Evolutionary conservation across 2,329 filamentous ascomycete species (phyloP), one percentile per base, ranked within the genome.

Genomic region (Plectosphaerella cucumerina): DNA sequence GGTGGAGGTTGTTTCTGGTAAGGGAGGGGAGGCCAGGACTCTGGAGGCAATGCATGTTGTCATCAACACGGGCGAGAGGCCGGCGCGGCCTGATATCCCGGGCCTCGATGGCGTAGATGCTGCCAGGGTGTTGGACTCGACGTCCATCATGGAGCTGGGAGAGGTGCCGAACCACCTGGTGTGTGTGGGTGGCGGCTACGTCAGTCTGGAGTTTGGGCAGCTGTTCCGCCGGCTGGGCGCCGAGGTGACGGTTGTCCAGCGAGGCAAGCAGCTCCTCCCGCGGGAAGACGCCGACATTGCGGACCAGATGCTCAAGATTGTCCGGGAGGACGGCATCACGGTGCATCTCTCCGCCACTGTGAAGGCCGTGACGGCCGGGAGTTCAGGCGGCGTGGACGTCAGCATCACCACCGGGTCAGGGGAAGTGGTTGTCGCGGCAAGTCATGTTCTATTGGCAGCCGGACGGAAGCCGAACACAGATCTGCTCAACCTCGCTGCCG

Each of bases 131-230:
- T 60, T 78, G 20, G 64, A 78, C 59, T 78, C 74, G 9, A 78
- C 74, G 0, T 69, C 67, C 42, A 67, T 78, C 41, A 70, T 74
- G 62, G 76, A 79, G 54, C 62, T 78, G 4, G 67, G 59, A 15
- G 59, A 62, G 12, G 70, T 78, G 11, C 78, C 78, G 2, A 58
- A 64, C 12, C 74, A 77, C 60, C 65, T 81, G 4, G 61, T 80
- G 34, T 70, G 81, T 1, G 53, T 81, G n/a, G 77, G 78, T 1
- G 77, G 77, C 5, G 77, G 77, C 4, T 77, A 77, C 51, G 68
- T 81, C 31, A 78, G 76, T 1, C 62, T 80, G 11, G 77, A 81
- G 56, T 81, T 80, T 53, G 76, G 70, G 2, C 77, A 81, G 60
- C 65, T 80, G 22, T 76, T 80, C 60, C 64, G 70, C 1, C 67